These are phyloP conservation scores for Talaromyces sp. DNA, from an alignment of 2,329 filamentous ascomycete genomes.

Conservation along the genomic window DNA sequence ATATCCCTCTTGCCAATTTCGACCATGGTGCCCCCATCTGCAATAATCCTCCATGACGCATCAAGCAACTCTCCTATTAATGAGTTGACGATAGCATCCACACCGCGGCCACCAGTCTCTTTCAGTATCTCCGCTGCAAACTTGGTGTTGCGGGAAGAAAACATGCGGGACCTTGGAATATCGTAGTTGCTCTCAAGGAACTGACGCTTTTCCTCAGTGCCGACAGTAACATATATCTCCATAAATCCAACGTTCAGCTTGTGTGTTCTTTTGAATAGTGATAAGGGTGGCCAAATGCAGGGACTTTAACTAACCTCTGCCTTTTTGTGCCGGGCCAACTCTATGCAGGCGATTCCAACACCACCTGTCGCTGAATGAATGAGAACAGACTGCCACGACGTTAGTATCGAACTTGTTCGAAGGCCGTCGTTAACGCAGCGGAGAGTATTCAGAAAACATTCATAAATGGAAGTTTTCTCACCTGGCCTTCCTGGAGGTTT, in stretches of 20 bases:
- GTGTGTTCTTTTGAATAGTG: background rate
- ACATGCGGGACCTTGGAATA: constrained; percentile 6
- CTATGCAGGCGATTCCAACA: constrained; percentile 9
- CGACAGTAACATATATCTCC: constrained; percentile 11
- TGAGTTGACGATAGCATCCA: constrained; percentile 23
- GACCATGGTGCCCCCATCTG: constrained; percentile 24
- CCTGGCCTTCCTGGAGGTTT: background rate
- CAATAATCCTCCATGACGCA: constrained; percentile 20
- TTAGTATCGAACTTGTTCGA: background rate
- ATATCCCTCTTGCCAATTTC: constrained; percentile 29
- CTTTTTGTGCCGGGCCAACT: background rate
- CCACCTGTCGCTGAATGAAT: constrained; percentile 13
- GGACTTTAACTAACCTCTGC: background rate
- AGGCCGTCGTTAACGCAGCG: no score
- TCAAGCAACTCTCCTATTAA: constrained; percentile 21
- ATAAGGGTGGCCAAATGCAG: background rate
- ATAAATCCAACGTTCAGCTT: background rate
- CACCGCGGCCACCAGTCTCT: constrained; percentile 19
- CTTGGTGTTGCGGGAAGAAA: constrained; percentile 1
- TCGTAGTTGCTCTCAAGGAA: constrained; percentile 8
- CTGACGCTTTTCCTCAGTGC: constrained; percentile 11
- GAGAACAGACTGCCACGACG: constrained; percentile 3
- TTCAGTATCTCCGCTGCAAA: constrained; percentile 3
- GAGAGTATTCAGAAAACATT: no score
- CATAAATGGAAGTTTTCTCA: no score